Conservation (phyloP, 139 green algal genomes). For the Ettlia oleoabundans region DNA sequence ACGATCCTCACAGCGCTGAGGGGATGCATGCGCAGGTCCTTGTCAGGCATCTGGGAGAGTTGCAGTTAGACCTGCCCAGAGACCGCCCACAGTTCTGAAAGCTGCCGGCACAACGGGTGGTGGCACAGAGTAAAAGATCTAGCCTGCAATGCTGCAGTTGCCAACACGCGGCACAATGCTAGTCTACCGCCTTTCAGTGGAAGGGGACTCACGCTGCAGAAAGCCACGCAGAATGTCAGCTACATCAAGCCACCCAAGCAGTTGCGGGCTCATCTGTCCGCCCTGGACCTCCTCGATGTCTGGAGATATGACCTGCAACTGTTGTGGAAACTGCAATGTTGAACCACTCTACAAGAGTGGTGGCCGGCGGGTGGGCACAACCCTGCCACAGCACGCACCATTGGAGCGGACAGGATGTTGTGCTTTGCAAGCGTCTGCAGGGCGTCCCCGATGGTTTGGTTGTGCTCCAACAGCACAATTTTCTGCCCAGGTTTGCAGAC, state of each 20-base stretch:
- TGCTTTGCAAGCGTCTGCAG: slow-evolving; percentile 60
- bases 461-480: slow-evolving; percentile 62
- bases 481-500: slow-evolving; percentile 41
- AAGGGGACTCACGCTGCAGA: slow-evolving; percentile 20
- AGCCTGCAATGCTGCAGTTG: no score
- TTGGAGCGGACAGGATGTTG: slow-evolving; percentile 72
- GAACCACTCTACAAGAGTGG: neutral
- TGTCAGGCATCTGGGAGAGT: no score
- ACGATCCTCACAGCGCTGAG: no score
- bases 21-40: no score
- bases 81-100: no score
- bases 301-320: slow-evolving; percentile 31
- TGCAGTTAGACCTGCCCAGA: no score
- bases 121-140: no score
- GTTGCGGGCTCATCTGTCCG: slow-evolving; percentile 37
- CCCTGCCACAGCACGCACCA: slow-evolving; percentile 24
- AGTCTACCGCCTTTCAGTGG: no score
- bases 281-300: slow-evolving; percentile 65
- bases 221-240: slow-evolving; percentile 59
- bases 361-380: neutral
- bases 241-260: slow-evolving; percentile 75
- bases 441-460: slow-evolving; percentile 56
- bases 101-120: no score
- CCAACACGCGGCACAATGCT: no score
- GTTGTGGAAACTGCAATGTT: neutral